Percentiles rank a stretch among this genome's conserved stretches.
Evolutionary conservation across 176 grass and related monocot genomes (phyloP).

Genomic region (Triticum timopheevii): DNA sequence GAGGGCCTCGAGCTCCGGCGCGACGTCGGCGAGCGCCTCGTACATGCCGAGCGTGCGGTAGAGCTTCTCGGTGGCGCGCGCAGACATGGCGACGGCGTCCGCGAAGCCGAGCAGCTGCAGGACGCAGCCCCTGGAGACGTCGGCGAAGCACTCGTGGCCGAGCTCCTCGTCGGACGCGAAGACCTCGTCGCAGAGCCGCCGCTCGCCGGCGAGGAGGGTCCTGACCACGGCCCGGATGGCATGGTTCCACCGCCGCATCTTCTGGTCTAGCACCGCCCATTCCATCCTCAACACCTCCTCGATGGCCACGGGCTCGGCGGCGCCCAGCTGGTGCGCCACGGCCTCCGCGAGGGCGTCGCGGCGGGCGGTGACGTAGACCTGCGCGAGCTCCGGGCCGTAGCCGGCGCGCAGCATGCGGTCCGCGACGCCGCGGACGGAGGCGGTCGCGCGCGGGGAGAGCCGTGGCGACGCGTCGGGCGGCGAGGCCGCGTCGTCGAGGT

Average conservation of each 20-base stretch:
- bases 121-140: conserved; percentile 62
- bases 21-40: conserved; percentile 65
- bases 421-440: conserved; percentile 41
- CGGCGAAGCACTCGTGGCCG: conserved; percentile 74
- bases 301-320: conserved; percentile 53
- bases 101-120: conserved; percentile 78
- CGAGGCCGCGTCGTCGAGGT: conserved; percentile 15
- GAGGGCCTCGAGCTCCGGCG: conserved; percentile 46
- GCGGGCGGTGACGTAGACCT: conserved; percentile 58
- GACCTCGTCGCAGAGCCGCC: conserved; percentile 55
- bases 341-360: conserved; percentile 62
- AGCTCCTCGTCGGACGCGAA: conserved; percentile 44
- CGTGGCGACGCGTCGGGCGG: conserved; percentile 27
- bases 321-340: conserved; percentile 37
- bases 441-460: conserved; percentile 29
- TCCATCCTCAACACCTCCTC: conserved; percentile 81
- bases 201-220: conserved; percentile 52
- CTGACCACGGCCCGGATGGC: conserved; percentile 41
- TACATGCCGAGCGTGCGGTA: conserved; percentile 80
- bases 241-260: conserved; percentile 70
- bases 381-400: conserved; percentile 71
- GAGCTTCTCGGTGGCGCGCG: conserved; percentile 61
- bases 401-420: conserved; percentile 59
- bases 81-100: conserved; percentile 59
- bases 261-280: conserved; percentile 64